Percentiles rank a stretch among this genome's conserved stretches.
These are phyloP conservation scores for Fusarium algeriense DNA, from an alignment of 2,329 filamentous ascomycete species.

Conservation along the genomic window DNA sequence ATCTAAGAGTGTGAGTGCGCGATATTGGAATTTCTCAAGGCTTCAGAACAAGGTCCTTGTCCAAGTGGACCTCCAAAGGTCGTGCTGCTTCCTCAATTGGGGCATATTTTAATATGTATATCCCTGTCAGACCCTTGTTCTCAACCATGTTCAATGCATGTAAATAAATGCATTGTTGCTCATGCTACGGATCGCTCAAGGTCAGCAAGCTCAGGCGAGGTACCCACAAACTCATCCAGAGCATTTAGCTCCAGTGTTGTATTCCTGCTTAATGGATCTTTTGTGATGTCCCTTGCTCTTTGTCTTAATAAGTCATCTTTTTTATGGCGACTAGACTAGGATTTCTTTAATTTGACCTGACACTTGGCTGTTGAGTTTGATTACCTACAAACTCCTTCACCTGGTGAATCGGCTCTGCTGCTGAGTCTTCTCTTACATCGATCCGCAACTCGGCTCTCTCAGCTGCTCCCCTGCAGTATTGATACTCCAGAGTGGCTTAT, in stretches of 20 bases:
- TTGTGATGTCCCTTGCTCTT: constrained; percentile 30
- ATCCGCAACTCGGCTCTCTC: constrained; percentile 21
- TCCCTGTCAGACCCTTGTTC: constrained; percentile 30
- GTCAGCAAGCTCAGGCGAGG: constrained; percentile 31
- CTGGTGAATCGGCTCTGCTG: constrained; percentile 17
- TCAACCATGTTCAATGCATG: constrained; percentile 39
- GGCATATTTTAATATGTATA: constrained; percentile 31
- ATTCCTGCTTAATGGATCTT: constrained; percentile 28
- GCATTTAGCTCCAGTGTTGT: constrained; percentile 40
- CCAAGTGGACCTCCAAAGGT: constrained; percentile 27
- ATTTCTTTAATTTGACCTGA: constrained; percentile 23
- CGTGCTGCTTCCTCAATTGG: constrained; percentile 42
- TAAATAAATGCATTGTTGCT: constrained; percentile 43
- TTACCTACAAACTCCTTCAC: constrained; percentile 14
- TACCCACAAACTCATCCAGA: constrained; percentile 38
- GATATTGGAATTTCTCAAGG: constrained; percentile 23
- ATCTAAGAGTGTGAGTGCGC: constrained; percentile 9
- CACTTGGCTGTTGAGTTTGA: constrained; percentile 29
- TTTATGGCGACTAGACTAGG: constrained; percentile 6
- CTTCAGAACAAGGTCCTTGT: constrained; percentile 27
- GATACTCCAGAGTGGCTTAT: constrained; percentile 34
- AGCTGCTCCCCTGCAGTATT: constrained; percentile 19
- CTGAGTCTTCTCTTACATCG: neutral
- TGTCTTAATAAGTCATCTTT: constrained; percentile 22
- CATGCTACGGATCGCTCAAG: constrained; percentile 27